phyloP scores from a whole-genome alignment of 371 early-diverging fungal species.

The Blakeslea trispora region DNA sequence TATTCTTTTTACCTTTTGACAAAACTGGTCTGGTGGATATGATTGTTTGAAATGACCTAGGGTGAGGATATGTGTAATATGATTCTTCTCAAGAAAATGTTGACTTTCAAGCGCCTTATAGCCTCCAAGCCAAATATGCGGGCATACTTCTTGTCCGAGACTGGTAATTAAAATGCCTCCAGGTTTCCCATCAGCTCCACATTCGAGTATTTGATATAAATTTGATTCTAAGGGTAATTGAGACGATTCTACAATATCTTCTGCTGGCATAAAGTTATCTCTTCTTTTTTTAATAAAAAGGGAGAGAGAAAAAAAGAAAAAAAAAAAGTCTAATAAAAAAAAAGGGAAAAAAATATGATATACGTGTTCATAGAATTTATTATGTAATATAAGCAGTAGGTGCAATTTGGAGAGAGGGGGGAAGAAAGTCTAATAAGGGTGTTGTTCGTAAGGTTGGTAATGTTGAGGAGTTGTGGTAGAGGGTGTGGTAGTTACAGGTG shows the following conservation, averaged over 20 bases:
- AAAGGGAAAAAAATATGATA: background rate
- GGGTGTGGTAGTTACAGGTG: slow-evolving; percentile 8
- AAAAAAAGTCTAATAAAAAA: slow-evolving; percentile 4
- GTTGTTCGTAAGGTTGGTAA: slow-evolving; percentile 25
- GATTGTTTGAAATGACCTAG: slow-evolving; percentile 48
- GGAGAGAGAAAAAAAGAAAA: slow-evolving; percentile 5
- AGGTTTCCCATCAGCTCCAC: slow-evolving; percentile 43
- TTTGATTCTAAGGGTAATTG: slow-evolving; percentile 6
- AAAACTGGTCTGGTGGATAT: slow-evolving; percentile 36
- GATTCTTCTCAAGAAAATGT: slow-evolving; percentile 46
- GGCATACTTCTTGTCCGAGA: slow-evolving; percentile 40
- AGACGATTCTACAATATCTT: background rate
- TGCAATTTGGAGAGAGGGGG: background rate
- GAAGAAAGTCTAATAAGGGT: slow-evolving; percentile 8
- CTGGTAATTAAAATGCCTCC: slow-evolving; percentile 53
- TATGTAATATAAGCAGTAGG: background rate
- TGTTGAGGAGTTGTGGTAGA: slow-evolving; percentile 20
- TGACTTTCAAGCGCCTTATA: slow-evolving; percentile 42
- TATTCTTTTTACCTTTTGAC: slow-evolving; percentile 53
- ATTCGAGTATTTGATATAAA: slow-evolving; percentile 40
- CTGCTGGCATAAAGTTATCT: slow-evolving; percentile 4
- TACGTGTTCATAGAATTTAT: slow-evolving; percentile 1
- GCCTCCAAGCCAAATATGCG: slow-evolving; percentile 48
- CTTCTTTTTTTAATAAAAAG: no score
- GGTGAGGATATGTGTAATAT: slow-evolving; percentile 61